phyloP scores from a whole-genome alignment of 192 early-diverging fungal species.

The Rhizophagus clarus region DNA sequence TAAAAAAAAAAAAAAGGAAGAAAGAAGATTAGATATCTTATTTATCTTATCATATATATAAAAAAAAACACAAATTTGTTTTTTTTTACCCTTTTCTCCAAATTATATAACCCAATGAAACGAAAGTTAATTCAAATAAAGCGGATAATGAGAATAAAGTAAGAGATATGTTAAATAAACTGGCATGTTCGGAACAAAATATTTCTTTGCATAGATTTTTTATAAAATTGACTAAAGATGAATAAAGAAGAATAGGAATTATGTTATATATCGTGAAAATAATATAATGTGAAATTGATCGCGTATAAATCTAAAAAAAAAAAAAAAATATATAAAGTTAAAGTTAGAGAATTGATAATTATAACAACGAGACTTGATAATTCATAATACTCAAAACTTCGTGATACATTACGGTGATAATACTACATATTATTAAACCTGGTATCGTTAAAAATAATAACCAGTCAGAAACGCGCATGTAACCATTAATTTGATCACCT shows the following conservation, averaged over 20 bases:
- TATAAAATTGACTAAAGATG: neutral
- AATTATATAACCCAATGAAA: neutral
- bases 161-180: neutral
- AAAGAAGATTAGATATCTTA: too few relatives aligned
- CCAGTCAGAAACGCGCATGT: neutral
- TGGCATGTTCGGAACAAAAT: neutral
- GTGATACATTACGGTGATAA: neutral
- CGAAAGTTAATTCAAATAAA: neutral
- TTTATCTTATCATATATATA: too few relatives aligned
- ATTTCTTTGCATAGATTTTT: neutral
- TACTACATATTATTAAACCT: neutral
- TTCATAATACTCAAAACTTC: too few relatives aligned
- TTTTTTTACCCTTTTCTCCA: neutral
- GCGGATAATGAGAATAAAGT: neutral
- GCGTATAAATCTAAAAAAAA: neutral
- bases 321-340: too few relatives aligned
- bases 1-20: neutral
- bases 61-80: neutral
- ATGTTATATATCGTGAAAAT: neutral
- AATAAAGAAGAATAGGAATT: neutral
- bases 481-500: neutral
- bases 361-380: too few relatives aligned
- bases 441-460: neutral
- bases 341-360: too few relatives aligned
- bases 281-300: neutral